These are phyloP conservation scores for Lumnitzera littorea DNA, from an alignment of 345 rosid species.

Conservation along the genomic window DNA sequence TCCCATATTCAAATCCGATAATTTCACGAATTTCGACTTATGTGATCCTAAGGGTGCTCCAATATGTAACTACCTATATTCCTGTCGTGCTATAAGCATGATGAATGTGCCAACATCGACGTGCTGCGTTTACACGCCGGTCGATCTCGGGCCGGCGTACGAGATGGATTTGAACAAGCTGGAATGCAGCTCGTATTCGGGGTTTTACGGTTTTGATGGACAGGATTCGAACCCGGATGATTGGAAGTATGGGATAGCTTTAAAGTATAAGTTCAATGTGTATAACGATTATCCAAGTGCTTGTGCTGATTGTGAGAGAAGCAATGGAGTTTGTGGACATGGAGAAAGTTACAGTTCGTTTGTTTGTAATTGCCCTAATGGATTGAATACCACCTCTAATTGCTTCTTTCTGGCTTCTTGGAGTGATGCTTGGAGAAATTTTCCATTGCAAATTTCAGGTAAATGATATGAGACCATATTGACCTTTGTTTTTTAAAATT, in stretches of 20 bases:
- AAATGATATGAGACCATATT: too few relatives aligned
- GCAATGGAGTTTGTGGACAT: constrained; percentile 75
- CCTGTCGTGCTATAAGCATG: constrained; percentile 64
- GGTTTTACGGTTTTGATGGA: constrained; percentile 66
- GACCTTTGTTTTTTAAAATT: too few relatives aligned
- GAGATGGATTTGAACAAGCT: constrained; percentile 68
- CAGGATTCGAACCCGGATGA: constrained; percentile 72
- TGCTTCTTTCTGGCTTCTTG: constrained; percentile 48
- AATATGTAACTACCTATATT: constrained; percentile 74
- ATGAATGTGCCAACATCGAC: constrained; percentile 67
- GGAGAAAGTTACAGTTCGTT: constrained; percentile 41
- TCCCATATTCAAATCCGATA: constrained; percentile 38
- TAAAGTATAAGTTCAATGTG: constrained; percentile 75
- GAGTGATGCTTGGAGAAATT: constrained; percentile 19
- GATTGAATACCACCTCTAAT: constrained; percentile 55
- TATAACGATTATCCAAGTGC: constrained; percentile 59
- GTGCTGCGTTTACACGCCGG: constrained; percentile 84
- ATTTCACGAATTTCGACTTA: constrained; percentile 31
- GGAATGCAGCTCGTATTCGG: constrained; percentile 64
- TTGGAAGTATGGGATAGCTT: constrained; percentile 82
- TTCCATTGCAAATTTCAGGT: constrained; percentile 14
- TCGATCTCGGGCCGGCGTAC: constrained; percentile 83
- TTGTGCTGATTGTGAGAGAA: constrained; percentile 67
- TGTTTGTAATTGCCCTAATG: constrained; percentile 64
- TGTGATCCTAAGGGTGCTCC: constrained; percentile 73